These are phyloP conservation scores for Nakazawaea ernobii DNA, from an alignment of 805 yeast genomes.

Conservation along the genomic window DNA sequence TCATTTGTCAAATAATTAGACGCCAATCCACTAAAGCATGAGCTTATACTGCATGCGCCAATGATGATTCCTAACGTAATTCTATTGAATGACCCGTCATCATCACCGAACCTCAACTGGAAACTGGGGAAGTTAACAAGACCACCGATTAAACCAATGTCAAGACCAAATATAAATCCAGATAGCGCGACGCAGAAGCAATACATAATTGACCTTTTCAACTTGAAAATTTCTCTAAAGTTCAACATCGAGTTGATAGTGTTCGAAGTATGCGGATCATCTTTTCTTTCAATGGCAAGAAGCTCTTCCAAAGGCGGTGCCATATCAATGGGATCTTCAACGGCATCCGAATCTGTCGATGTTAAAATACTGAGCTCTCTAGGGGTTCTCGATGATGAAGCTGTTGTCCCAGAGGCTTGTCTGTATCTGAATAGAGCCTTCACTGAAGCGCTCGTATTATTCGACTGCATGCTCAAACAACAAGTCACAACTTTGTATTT, in stretches of 20 bases:
- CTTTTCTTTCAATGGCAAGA: not conserved
- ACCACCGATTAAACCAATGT: slow-evolving; percentile 32
- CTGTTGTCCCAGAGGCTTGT: not conserved
- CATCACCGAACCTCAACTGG: slow-evolving; percentile 16
- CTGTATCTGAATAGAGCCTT: slow-evolving; percentile 2
- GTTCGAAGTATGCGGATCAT: not conserved
- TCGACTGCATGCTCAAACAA: not conserved
- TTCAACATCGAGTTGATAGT: slow-evolving; percentile 8
- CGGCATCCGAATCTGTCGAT: no score
- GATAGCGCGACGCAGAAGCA: slow-evolving; percentile 23
- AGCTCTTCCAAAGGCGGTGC: not conserved
- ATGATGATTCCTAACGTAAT: slow-evolving; percentile 24
- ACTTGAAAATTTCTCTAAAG: slow-evolving; percentile 6
- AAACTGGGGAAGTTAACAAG: slow-evolving; percentile 25
- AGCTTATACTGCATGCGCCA: slow-evolving; percentile 24
- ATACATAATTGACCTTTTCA: slow-evolving; percentile 14
- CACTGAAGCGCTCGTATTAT: slow-evolving; percentile 3
- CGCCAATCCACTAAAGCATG: slow-evolving; percentile 25
- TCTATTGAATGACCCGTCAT: slow-evolving; percentile 13
- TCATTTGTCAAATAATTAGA: slow-evolving; percentile 18
- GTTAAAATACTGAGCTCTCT: not conserved
- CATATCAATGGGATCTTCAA: not conserved
- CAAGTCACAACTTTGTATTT: no score
- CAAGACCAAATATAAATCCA: slow-evolving; percentile 30
- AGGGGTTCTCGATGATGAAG: not conserved